Conservation (phyloP, 108 stramenopile species). For the Cylindrotheca fusiformis region DNA sequence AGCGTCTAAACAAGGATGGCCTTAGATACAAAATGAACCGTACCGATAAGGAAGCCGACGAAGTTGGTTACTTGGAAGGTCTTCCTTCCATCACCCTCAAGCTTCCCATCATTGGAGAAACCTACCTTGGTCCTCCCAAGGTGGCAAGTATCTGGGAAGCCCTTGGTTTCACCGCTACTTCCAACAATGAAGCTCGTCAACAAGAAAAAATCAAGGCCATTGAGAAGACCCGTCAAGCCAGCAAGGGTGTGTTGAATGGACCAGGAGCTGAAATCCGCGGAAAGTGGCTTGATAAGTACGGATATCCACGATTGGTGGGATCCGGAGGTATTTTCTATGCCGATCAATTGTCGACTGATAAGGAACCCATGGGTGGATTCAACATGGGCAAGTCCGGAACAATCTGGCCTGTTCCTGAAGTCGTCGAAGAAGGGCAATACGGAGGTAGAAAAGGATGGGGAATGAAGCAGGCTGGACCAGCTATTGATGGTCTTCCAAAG, state of each 20-base stretch:
- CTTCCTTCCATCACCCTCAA: conserved; percentile 76
- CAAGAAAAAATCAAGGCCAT: conserved; percentile 82
- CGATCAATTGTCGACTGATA: conserved; percentile 83
- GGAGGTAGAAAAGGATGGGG: conserved; percentile 88
- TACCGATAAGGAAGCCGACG: conserved; percentile 70
- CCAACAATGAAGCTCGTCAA: conserved; percentile 87
- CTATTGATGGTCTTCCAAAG: conserved; percentile 79
- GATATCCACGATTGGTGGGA: conserved; percentile 86
- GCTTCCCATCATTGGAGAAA: conserved; percentile 83
- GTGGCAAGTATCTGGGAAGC: conserved; percentile 87
- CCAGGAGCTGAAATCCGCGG: conserved; percentile 67
- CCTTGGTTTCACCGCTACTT: conserved; percentile 87
- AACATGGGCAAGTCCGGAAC: conserved; percentile 88
- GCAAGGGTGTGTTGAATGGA: conserved; percentile 62
- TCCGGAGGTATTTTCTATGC: conserved; percentile 89
- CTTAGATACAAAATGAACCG: conserved; percentile 88
- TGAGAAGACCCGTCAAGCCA: conserved; percentile 71
- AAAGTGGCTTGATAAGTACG: conserved; percentile 88
- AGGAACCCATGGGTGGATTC: conserved; percentile 88
- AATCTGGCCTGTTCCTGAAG: conserved; percentile 85
- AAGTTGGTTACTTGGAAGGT: conserved; percentile 60
- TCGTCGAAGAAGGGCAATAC: conserved; percentile 70
- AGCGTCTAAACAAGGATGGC: conserved; percentile 75
- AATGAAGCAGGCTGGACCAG: conserved; percentile 82
- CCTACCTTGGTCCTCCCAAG: conserved; percentile 83